Evolutionary conservation across 805 yeast species (phyloP), one percentile per base, ranked within the genome.

Genomic region (Candida ovalis): DNA sequence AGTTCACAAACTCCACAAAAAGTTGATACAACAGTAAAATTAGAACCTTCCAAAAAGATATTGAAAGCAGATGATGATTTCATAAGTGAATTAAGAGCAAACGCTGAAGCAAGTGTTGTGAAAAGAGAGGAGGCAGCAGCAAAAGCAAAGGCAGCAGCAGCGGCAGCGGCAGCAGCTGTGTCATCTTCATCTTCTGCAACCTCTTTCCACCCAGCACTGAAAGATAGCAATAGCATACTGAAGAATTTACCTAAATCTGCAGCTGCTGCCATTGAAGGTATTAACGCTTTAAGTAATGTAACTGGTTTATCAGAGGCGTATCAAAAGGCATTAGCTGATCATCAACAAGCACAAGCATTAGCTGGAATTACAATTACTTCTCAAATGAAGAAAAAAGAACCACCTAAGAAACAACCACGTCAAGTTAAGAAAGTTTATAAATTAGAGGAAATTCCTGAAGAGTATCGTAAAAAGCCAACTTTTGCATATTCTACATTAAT

Each of bases 381-480:
- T 17, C 33, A 30, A 17, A 42, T 50, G 35, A 25, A 51, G 3
- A 50, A 50, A 23, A 55, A 59, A 38, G 59, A 60, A 10, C 60
- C 62, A 41, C 57, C 69, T n/a, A 76, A 77, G 57, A 77, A 77
- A 49, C 74, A 71, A 42, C 69, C 76, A 33, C 80, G 73, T 63
- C 75, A 74, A 4, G 77, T 80, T 35, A 84, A 84, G 61, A 82
- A 78, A 55, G 79, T 83, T 4, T 90, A 87, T 62, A 73, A 82
- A 2, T 69, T 83, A 18, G 96, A 89, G 47, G 97, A 90, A 58
- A 89, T 92, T 42, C 99, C 98, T 1, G 87, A 80, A 49, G 89
- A 87, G 66, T 89, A 80, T 65, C 77, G 96, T 56, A 76, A 82
- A 12, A 94, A 92, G 63, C 99, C 99, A 1, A 76, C 83, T 10